Base-by-base conservation (phyloP, 306 rosid species). In the Pyrus communis region DNA sequence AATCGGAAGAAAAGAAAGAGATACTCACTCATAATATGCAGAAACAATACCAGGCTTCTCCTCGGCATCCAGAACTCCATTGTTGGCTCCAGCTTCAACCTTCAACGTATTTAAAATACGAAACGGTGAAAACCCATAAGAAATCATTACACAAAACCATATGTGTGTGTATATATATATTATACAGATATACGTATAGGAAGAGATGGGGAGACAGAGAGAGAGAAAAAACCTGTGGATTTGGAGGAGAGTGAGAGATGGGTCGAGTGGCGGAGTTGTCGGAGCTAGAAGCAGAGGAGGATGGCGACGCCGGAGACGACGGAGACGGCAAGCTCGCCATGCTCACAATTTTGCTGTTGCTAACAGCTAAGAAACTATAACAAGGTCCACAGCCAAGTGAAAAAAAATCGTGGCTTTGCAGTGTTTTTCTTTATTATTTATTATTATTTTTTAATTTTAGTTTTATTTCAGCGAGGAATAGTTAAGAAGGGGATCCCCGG, bases 241-340 rank as follows among this genome's bases (percentile, higher is more conserved):
- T 81, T 2, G 67, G 62, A 77, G 85, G 79, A 55, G 76, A 67
- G 83, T 70, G 63, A 72, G 75, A 3, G 84, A 82, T 52, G 72
- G 86, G 74, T 19, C 59, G 84, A 43, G 81, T 52, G 57, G 86
- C 77, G 43, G 86, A 65, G 86, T 72, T 76, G 23, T 80, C 85
- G 18, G 89, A 82, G 74, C 80, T 85, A 63, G 89, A 65, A 75
- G 87, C 86, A 23, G 92, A 76, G 42, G 79, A 81, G 74, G 85
- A 81, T 22, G 57, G 49, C 11, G 86, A 62, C 12, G 75, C 38
- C 35, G 84, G 77, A 40, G 83, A 77, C 10, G 88, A 43, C 10
- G 88, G 65, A 83, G 88, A 85, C 71, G 87, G 78, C 77, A 75
- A 40, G 62, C 22, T 84, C 28, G 84, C 85, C 90, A 86, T 89